Percentiles rank a stretch among this genome's conserved stretches.
These are phyloP conservation scores for Aspergillus cejpii DNA, from an alignment of 2,329 filamentous ascomycete species.

Conservation along the genomic window DNA sequence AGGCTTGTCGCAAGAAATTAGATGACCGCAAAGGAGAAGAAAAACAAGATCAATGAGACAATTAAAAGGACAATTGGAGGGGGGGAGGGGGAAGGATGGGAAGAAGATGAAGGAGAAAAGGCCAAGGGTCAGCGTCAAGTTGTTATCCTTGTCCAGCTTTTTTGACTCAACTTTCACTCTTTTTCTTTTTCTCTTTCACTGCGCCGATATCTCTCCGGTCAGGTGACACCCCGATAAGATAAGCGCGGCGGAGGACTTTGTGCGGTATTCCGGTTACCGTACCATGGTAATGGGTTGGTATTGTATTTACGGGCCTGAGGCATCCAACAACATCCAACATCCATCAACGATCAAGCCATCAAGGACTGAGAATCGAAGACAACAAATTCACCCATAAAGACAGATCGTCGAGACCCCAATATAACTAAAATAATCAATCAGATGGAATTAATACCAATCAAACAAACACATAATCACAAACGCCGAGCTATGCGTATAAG, in stretches of 20 bases:
- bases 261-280: background rate
- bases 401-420: no score
- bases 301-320: background rate
- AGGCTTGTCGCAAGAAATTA: no score
- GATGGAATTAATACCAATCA: conserved; percentile 4
- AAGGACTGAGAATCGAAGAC: no score
- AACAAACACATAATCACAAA: conserved; percentile 9
- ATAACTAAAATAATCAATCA: conserved; percentile 3
- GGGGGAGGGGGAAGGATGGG: conserved; percentile 1
- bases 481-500: conserved; percentile 27
- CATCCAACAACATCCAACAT: background rate
- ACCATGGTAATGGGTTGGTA: background rate
- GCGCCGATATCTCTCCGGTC: conserved; percentile 7
- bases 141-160: background rate
- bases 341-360: background rate
- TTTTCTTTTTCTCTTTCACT: background rate
- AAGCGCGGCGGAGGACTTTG: conserved; percentile 3
- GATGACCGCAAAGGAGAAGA: background rate
- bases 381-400: no score
- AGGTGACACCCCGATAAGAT: conserved; percentile 22
- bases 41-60: background rate
- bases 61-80: conserved; percentile 1
- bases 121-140: background rate
- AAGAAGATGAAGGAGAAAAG: background rate
- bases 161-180: conserved; percentile 10